Percentiles rank a stretch among this genome's conserved stretches.
These are phyloP conservation scores for Rhodomyrtus tomentosa DNA, from an alignment of 345 rosid species.

Conservation along the genomic window DNA sequence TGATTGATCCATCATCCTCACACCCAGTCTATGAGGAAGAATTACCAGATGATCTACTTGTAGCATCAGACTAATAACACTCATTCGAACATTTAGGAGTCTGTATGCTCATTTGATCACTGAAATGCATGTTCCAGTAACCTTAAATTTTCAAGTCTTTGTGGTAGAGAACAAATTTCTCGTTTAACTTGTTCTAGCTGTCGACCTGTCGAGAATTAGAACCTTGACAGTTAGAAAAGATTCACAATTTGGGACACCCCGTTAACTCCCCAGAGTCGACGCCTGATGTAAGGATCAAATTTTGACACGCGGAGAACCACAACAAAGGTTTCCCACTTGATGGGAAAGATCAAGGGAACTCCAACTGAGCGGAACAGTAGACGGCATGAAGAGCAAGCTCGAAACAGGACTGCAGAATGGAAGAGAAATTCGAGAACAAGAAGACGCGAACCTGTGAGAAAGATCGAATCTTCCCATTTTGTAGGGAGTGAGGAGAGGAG, in stretches of 20 bases:
- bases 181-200: not conserved
- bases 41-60: not conserved
- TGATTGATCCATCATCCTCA: not conserved
- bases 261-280: not conserved
- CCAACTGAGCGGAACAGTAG: not conserved
- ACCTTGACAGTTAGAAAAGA: not conserved
- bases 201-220: not conserved
- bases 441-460: conserved; percentile 15
- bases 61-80: not conserved
- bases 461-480: conserved; percentile 21
- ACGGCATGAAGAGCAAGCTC: not conserved
- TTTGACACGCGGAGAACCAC: not conserved
- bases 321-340: not conserved
- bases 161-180: not conserved
- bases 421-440: not conserved
- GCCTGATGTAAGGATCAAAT: not conserved
- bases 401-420: not conserved
- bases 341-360: not conserved
- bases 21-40: not conserved
- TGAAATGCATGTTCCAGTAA: not conserved
- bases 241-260: not conserved
- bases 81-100: not conserved
- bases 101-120: not conserved
- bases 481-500: conserved; percentile 24
- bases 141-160: not conserved